A percentile compares a stretch with the other conserved stretches of the same genome.
Conservation (phyloP, 2,329 filamentous ascomycete species). For the Colletotrichum musicola region DNA sequence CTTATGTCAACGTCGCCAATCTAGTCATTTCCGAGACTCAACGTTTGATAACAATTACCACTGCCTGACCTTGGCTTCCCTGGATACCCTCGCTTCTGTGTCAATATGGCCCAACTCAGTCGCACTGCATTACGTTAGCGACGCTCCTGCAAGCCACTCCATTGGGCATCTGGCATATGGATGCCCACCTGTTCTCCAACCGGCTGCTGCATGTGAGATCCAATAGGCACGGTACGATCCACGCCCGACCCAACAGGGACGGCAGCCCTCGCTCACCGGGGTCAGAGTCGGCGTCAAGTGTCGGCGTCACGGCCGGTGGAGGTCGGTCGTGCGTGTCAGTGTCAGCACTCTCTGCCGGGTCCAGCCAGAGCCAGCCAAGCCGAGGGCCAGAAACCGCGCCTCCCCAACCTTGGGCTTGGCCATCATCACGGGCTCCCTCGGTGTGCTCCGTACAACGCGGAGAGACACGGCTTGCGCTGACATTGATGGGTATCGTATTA, state of each 20-base stretch:
- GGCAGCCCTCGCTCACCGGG: too few relatives aligned
- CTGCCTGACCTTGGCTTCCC: neutral
- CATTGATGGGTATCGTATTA: slow-evolving; percentile 20
- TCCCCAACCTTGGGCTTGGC: slow-evolving; percentile 1
- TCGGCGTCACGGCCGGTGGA: too few relatives aligned
- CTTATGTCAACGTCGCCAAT: slow-evolving; percentile 30
- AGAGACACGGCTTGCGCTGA: neutral
- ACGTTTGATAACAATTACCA: slow-evolving; percentile 4
- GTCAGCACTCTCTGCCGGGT: neutral
- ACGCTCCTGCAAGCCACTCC: slow-evolving; percentile 26
- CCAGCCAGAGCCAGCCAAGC: slow-evolving; percentile 13
- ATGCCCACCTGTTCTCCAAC: neutral
- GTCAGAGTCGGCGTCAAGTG: neutral
- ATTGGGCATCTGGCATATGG: slow-evolving; percentile 29
- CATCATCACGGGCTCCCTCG: neutral
- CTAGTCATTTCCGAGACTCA: neutral
- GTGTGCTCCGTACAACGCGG: neutral
- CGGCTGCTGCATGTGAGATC: slow-evolving; percentile 35
- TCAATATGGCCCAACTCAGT: slow-evolving; percentile 22
- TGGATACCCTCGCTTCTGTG: slow-evolving; percentile 9
- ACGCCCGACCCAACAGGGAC: slow-evolving; percentile 1
- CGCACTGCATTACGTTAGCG: slow-evolving; percentile 30
- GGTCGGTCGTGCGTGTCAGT: too few relatives aligned
- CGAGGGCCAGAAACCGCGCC: slow-evolving; percentile 6
- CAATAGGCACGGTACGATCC: slow-evolving; percentile 25